A percentile compares a stretch with the other conserved stretches of the same genome.
These are phyloP conservation scores for Erodium moschatum DNA, from an alignment of 441 rosid genomes.

Conservation along the genomic window DNA sequence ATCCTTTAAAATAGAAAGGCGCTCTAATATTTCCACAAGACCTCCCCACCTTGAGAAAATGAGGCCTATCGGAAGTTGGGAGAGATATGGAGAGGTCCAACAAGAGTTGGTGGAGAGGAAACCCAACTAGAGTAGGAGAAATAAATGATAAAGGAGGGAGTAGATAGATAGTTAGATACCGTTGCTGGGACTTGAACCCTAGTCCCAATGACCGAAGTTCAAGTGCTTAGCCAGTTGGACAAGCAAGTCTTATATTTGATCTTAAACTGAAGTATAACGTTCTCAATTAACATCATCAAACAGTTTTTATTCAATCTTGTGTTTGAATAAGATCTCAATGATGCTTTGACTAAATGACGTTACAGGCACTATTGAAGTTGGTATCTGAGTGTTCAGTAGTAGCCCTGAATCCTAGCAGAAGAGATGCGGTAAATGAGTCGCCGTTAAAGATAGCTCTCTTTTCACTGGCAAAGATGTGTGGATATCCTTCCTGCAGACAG, in stretches of 20 bases:
- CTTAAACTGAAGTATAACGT: neutral
- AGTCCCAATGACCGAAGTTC: too few species aligned
- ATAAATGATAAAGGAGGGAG: too few species aligned
- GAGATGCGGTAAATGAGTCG: constrained; percentile 62
- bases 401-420: constrained; percentile 73
- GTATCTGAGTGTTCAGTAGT: constrained; percentile 61
- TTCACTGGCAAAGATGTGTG: constrained; percentile 91
- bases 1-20: too few species aligned
- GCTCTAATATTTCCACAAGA: too few species aligned
- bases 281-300: neutral
- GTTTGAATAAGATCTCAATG: neutral
- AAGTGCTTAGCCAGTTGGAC: too few species aligned
- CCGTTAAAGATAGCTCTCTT: constrained; percentile 88
- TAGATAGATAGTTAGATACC: too few species aligned
- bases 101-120: too few species aligned
- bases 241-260: neutral
- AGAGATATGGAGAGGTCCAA: too few species aligned
- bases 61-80: too few species aligned
- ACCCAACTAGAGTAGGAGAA: too few species aligned
- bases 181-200: too few species aligned
- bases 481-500: constrained; percentile 65
- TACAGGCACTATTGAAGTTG: constrained; percentile 72
- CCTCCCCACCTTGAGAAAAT: too few species aligned
- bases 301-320: neutral
- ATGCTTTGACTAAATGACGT: neutral